These are phyloP conservation scores for Penicillium sp. DNA, from an alignment of 2,329 filamentous ascomycete genomes.

Conservation along the genomic window DNA sequence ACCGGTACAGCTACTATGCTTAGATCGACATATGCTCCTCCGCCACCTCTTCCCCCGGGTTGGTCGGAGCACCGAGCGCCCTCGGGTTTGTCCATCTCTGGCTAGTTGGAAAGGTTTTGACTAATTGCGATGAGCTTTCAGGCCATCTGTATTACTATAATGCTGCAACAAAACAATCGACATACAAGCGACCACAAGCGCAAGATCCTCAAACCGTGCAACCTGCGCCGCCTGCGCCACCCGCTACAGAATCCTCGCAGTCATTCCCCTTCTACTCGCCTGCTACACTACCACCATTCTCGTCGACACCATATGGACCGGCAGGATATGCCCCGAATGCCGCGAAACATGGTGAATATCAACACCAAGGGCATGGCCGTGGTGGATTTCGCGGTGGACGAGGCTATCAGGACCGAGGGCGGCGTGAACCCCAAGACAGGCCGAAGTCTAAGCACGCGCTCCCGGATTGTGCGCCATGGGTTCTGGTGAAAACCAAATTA, in stretches of 20 bases:
- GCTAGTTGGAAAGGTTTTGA: constrained; percentile 14
- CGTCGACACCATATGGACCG: constrained; percentile 42
- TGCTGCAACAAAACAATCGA: constrained; percentile 78
- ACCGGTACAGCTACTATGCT: constrained; percentile 57
- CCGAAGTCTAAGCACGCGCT: constrained; percentile 80
- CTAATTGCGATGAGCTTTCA: constrained; percentile 34
- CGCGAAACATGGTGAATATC: constrained; percentile 20
- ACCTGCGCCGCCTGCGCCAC: constrained; percentile 25
- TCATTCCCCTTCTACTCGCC: constrained; percentile 35
- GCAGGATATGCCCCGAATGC: constrained; percentile 23
- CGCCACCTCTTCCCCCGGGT: constrained; percentile 70
- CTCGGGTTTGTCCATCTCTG: constrained; percentile 56
- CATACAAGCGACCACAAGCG: constrained; percentile 74
- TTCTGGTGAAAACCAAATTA: constrained; percentile 89
- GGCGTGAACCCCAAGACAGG: constrained; percentile 73
- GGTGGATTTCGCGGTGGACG: constrained; percentile 56
- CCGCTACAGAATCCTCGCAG: constrained; percentile 49
- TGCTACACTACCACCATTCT: constrained; percentile 41
- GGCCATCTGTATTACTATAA: constrained; percentile 91
- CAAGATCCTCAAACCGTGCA: constrained; percentile 30
- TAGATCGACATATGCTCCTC: constrained; percentile 74
- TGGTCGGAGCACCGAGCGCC: constrained; percentile 96
- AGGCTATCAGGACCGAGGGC: constrained; percentile 62
- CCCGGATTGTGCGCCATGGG: constrained; percentile 81
- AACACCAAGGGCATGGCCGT: constrained; percentile 46